Base-by-base conservation (phyloP, 2,329 filamentous ascomycete genomes). In the Penicillium sp. region DNA sequence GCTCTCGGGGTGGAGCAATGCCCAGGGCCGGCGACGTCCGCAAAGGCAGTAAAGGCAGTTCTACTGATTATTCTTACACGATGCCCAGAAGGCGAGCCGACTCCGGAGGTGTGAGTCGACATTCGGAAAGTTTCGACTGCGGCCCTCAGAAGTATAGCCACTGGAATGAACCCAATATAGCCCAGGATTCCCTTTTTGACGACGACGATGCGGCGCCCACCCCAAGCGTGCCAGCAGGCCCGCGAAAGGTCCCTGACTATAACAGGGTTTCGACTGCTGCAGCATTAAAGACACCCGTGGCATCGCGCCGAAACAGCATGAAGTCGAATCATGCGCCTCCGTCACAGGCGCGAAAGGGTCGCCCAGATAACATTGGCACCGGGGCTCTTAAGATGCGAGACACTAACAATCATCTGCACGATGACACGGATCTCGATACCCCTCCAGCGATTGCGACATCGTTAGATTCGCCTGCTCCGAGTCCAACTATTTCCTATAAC, bases 221-320 rank as follows among this genome's bases (percentile, higher is more conserved):
- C 34, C 93, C 93, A 5, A 92, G 85, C 26, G 81, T 96, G 33
- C 90, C 90, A 31, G 87, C 81, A 45, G 92, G 92, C 5, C 90
- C 92, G 51, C 84, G 90, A 57, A 76, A 81, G 59, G 63, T 72
- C 42, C 74, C 73, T 53, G 70, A 68, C 23, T 62, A 61, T 67
- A 41, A 59, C 46, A 55, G 46, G 45, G 58, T 52, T 31, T 62
- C 60, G 29, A 67, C 51, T 21, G 47, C 53, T 18, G 62, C 60
- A 31, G 57, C 61, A 10, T 65, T 68, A 41, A 67, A 65, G 28
- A 68, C 70, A 12, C 69, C 69, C 6, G 61, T 64, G 26, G 60
- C 70, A 45, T 72, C 70, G 18, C 68, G 74, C 47, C 71, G 72
- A 51, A 75, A 71, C 52, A 79, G 75, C 54, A 62, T 71, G 39